Evolutionary conservation across 805 yeast genomes (phyloP).

Genomic region (Metschnikowia chrysomelidarum): DNA sequence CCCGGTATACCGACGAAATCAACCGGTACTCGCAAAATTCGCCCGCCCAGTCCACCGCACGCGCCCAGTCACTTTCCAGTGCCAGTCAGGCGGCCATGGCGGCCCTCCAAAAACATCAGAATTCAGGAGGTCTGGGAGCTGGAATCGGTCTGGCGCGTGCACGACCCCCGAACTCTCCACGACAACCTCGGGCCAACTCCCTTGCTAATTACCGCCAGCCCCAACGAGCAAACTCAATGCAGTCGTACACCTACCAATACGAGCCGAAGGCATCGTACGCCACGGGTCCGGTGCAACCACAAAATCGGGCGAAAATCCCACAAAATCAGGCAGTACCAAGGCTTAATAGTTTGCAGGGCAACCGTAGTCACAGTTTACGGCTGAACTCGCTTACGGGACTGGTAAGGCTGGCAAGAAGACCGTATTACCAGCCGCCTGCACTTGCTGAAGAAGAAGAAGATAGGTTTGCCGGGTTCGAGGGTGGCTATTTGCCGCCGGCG

Average conservation of each 20-base stretch:
- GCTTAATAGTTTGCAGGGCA: neutral
- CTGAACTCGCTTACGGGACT: constrained; percentile 9
- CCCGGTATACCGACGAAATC: constrained; percentile 30
- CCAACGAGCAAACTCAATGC: constrained; percentile 32
- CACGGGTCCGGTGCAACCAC: constrained; percentile 26
- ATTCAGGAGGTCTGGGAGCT: constrained; percentile 14
- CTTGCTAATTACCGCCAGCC: constrained; percentile 11
- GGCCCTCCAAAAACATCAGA: constrained; percentile 36
- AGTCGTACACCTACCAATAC: constrained; percentile 37
- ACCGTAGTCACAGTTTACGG: constrained; percentile 9
- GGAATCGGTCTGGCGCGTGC: neutral
- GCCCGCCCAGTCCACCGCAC: constrained; percentile 18
- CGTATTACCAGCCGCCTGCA: constrained; percentile 5
- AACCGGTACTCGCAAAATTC: constrained; percentile 18
- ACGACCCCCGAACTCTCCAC: neutral
- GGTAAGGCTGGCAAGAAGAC: constrained; percentile 7
- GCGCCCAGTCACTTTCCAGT: constrained; percentile 27
- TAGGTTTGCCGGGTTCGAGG: no score
- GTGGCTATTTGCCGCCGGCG: no score
- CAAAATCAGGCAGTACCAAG: constrained; percentile 1
- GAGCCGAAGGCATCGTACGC: constrained; percentile 39
- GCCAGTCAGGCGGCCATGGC: constrained; percentile 45
- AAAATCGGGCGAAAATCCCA: constrained; percentile 1
- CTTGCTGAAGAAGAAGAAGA: constrained; percentile 20
- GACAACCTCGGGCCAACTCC: constrained; percentile 19